Percentiles rank a stretch among this genome's conserved stretches.
Conservation (phyloP, 495 filamentous ascomycete genomes). For the Podospora didyma region DNA sequence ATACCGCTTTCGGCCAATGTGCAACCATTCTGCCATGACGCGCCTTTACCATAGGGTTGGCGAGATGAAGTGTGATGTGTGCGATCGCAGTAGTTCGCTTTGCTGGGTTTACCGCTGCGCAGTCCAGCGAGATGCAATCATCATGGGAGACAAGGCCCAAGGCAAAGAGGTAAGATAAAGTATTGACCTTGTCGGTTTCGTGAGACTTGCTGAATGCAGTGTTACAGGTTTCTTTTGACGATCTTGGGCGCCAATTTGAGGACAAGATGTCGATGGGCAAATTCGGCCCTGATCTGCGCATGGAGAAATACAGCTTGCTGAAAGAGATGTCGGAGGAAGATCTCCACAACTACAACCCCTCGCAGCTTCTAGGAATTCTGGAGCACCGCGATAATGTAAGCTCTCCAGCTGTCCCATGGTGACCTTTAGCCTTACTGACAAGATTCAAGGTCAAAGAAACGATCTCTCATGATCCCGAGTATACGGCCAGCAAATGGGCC, state of each 20-base stretch:
- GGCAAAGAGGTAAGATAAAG: conserved; percentile 30
- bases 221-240: conserved; percentile 27
- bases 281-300: conserved; percentile 30
- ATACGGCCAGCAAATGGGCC: not conserved
- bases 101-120: conserved; percentile 68
- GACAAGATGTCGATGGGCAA: conserved; percentile 23
- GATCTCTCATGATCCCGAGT: conserved; percentile 17
- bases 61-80: conserved; percentile 46
- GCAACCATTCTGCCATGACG: conserved; percentile 59
- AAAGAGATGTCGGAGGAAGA: conserved; percentile 48
- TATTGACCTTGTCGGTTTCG: not conserved
- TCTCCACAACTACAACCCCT: conserved; percentile 38
- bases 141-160: conserved; percentile 32
- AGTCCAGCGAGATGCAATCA: conserved; percentile 50
- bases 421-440: conserved; percentile 1
- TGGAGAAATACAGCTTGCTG: conserved; percentile 40
- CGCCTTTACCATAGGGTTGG: conserved; percentile 40
- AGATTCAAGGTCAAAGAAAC: conserved; percentile 19
- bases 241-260: conserved; percentile 18
- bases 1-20: conserved; percentile 32
- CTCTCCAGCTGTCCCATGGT: not conserved
- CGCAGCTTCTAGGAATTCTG: conserved; percentile 37
- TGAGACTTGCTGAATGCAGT: not conserved
- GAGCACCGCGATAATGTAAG: conserved; percentile 39
- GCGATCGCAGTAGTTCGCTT: conserved; percentile 41